Percentiles rank a stretch among this genome's conserved stretches.
These are phyloP conservation scores for Kingdonia uniflora DNA, from an alignment of 164 flowering plant species.

Conservation along the genomic window DNA sequence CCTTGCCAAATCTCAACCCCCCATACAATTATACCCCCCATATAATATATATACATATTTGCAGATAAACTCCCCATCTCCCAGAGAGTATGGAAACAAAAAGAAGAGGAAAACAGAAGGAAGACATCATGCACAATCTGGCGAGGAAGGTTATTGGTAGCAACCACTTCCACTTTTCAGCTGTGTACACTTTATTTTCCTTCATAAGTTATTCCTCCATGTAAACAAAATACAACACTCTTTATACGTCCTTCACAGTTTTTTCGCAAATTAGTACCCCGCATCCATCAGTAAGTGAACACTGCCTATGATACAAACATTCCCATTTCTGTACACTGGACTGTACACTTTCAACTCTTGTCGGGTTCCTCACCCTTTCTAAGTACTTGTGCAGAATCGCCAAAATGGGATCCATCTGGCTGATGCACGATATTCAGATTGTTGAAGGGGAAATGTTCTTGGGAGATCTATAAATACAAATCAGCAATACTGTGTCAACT, in stretches of 20 bases:
- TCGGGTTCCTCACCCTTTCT: conserved; percentile 34
- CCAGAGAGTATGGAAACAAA: background rate
- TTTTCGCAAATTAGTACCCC: conserved; percentile 5
- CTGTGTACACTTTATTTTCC: conserved; percentile 11
- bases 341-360: conserved; percentile 9
- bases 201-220: conserved; percentile 17
- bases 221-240: conserved; percentile 15
- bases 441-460: conserved; percentile 50
- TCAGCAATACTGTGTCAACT: too few species aligned
- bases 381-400: conserved; percentile 46
- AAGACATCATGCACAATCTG: conserved; percentile 14
- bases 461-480: conserved; percentile 13
- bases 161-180: background rate
- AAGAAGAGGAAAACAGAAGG: conserved; percentile 1
- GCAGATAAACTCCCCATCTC: background rate
- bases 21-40: conserved; percentile 7
- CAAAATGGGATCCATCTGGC: conserved; percentile 53
- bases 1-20: background rate
- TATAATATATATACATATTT: conserved; percentile 8
- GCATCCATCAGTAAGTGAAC: conserved; percentile 26
- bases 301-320: conserved; percentile 14
- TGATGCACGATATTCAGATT: conserved; percentile 54
- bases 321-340: conserved; percentile 5
- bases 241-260: conserved; percentile 14
- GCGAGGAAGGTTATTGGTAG: conserved; percentile 11